Conservation (phyloP, 2,329 filamentous ascomycete genomes). For the Paecilomyces variotii region DNA sequence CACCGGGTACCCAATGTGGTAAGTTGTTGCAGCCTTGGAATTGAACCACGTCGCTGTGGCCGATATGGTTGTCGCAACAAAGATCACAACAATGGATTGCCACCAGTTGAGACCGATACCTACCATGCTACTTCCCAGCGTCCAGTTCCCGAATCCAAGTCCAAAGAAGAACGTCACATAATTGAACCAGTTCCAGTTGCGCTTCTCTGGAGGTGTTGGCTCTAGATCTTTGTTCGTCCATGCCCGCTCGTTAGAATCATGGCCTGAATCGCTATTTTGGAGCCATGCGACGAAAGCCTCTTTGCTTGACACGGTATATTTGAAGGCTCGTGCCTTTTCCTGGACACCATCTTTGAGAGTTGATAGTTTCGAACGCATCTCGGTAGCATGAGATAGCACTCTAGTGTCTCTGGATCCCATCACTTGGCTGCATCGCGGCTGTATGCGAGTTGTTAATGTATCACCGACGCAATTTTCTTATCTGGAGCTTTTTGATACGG, state of each 20-base stretch:
- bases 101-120: constrained; percentile 41
- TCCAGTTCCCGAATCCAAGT: constrained; percentile 37
- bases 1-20: constrained; percentile 37
- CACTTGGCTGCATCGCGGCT: background rate
- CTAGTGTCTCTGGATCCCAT: background rate
- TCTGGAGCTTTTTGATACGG: background rate
- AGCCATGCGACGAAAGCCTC: background rate
- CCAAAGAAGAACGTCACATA: constrained; percentile 34
- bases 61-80: constrained; percentile 35
- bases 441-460: background rate
- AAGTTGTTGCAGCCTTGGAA: constrained; percentile 33
- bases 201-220: constrained; percentile 30
- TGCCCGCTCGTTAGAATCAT: background rate
- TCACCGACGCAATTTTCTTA: background rate
- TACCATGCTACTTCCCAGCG: constrained; percentile 31
- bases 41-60: constrained; percentile 40
- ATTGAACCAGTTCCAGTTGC: constrained; percentile 35
- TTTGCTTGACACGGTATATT: background rate
- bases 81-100: constrained; percentile 38
- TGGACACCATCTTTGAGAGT: background rate
- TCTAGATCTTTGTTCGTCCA: constrained; percentile 8
- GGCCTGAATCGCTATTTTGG: background rate
- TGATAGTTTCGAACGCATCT: background rate
- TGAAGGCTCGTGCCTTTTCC: background rate
- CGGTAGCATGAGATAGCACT: background rate